Percentiles rank a stretch among this genome's conserved stretches.
phyloP scores from a whole-genome alignment of 2,329 filamentous ascomycete genomes.

The Sclerotinia nivalis region DNA sequence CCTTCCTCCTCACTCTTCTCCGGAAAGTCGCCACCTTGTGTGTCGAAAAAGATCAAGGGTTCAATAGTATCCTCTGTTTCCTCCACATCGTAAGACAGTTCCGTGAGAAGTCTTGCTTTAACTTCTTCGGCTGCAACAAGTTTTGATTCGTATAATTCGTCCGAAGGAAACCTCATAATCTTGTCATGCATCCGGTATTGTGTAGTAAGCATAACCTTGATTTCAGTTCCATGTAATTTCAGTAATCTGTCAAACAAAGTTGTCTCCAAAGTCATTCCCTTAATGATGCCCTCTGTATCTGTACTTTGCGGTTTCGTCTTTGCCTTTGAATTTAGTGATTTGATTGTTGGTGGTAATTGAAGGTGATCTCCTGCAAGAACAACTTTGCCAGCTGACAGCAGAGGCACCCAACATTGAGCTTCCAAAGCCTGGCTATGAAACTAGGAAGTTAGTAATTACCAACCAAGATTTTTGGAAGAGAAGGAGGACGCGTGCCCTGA shows the following conservation, averaged over 20 bases:
- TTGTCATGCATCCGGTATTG: constrained; percentile 98
- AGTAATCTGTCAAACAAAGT: constrained; percentile 92
- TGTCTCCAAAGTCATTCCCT: constrained; percentile 70
- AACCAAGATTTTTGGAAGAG: neutral
- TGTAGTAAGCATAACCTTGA: constrained; percentile 94
- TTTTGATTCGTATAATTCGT: constrained; percentile 80
- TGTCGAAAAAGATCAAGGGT: constrained; percentile 91
- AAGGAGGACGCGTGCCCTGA: too few species aligned
- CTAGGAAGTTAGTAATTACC: neutral
- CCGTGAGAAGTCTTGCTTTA: constrained; percentile 70
- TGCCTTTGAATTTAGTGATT: constrained; percentile 64
- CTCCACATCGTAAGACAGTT: constrained; percentile 74
- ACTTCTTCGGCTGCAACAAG: constrained; percentile 81
- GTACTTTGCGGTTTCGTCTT: constrained; percentile 41
- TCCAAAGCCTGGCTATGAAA: constrained; percentile 76
- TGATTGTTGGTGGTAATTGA: constrained; percentile 92
- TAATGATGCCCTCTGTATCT: constrained; percentile 45
- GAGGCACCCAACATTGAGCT: constrained; percentile 93
- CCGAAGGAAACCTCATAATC: constrained; percentile 93
- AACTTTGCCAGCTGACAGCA: constrained; percentile 78
- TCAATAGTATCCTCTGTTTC: constrained; percentile 85
- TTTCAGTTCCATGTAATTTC: constrained; percentile 72
- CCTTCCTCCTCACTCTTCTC: constrained; percentile 78
- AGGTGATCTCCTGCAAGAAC: constrained; percentile 93
- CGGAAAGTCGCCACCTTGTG: constrained; percentile 88